phyloP scores from a whole-genome alignment of 2,329 filamentous ascomycete species.

The Botrytis galanthina region DNA sequence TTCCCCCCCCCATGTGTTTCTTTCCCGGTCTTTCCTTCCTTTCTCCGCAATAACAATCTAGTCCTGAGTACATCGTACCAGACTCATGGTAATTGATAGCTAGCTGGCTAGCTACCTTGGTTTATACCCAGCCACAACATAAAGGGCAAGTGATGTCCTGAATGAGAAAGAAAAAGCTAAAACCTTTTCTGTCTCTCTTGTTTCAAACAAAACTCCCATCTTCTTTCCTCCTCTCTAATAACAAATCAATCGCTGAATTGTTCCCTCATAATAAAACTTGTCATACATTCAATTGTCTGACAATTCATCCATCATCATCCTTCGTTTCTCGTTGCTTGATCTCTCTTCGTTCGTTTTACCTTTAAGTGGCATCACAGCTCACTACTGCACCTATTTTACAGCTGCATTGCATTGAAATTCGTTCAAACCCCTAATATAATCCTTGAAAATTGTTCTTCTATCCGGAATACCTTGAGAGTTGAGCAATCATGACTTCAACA shows the following conservation, averaged over 20 bases:
- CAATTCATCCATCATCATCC: constrained; percentile 12
- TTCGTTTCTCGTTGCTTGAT: constrained; percentile 7
- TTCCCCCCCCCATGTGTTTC: not conserved
- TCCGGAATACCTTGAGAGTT: not conserved
- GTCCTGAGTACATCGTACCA: not conserved
- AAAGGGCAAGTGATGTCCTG: constrained; percentile 11
- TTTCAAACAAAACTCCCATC: not conserved
- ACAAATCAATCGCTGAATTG: not conserved
- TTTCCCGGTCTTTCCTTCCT: not conserved
- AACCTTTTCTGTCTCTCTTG: not conserved
- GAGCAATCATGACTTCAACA: constrained; percentile 24
- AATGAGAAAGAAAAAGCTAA: not conserved
- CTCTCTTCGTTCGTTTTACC: constrained; percentile 7
- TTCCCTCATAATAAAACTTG: not conserved
- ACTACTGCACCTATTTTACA: not conserved
- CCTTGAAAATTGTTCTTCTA: not conserved
- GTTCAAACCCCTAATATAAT: constrained; percentile 5
- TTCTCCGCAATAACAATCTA: not conserved
- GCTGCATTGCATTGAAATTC: constrained; percentile 2
- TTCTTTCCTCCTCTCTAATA: not conserved
- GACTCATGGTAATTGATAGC: not conserved
- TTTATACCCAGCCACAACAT: constrained; percentile 6
- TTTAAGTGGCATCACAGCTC: constrained; percentile 2
- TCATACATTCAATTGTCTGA: constrained; percentile 22
- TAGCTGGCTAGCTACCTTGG: not conserved